Percentiles rank a stretch among this genome's conserved stretches.
These are phyloP conservation scores for Limonium bicolor DNA, from an alignment of 148 eudicot genomes.

Conservation along the genomic window DNA sequence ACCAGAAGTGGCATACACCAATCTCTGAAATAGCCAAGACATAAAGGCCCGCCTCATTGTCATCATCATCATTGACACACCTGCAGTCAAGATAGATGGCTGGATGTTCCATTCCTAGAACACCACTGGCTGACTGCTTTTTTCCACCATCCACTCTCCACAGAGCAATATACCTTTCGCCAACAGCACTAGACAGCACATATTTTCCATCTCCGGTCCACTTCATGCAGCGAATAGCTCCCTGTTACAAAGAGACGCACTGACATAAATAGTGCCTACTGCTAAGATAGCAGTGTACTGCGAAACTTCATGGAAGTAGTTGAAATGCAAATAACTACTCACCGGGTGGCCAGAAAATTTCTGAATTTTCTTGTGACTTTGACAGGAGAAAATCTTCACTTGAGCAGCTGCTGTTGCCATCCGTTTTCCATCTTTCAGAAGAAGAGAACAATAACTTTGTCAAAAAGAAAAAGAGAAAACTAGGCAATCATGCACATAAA, in stretches of 20 bases:
- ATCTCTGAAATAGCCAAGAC: conserved; percentile 77
- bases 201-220: conserved; percentile 76
- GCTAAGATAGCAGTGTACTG: too few species aligned
- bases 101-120: conserved; percentile 92
- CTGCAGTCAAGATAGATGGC: conserved; percentile 63
- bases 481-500: too few species aligned
- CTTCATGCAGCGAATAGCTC: conserved; percentile 62
- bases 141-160: conserved; percentile 81
- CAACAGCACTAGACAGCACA: conserved; percentile 61
- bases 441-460: neutral
- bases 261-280: neutral
- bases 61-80: conserved; percentile 23
- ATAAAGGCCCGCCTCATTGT: conserved; percentile 26
- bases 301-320: too few species aligned
- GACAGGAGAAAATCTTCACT: conserved; percentile 53
- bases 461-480: too few species aligned
- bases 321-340: too few species aligned
- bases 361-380: conserved; percentile 64
- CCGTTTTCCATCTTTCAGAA: conserved; percentile 53
- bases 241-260: conserved; percentile 25
- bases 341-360: conserved; percentile 97
- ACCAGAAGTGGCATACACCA: conserved; percentile 82
- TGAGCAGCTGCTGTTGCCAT: conserved; percentile 89
- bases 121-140: conserved; percentile 55
- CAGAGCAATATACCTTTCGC: conserved; percentile 80